Evolutionary conservation across 768 basidiomycete species (phyloP), one percentile per base, ranked within the genome.

Genomic region (Mycena filopes): DNA sequence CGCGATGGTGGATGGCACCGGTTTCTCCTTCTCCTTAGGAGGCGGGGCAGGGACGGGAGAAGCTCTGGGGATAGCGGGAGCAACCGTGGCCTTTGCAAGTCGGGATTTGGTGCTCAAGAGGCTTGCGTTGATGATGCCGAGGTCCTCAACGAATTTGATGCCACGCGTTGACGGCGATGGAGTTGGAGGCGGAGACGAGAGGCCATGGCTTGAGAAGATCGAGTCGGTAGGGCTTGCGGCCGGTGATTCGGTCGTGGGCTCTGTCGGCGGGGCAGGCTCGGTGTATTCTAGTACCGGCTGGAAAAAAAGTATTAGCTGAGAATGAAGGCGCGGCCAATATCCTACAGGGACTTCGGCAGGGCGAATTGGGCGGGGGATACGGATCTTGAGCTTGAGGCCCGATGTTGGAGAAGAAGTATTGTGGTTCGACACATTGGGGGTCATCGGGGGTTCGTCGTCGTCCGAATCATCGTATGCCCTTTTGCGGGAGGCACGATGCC

Each of bases 381-480:
- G 42, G 7, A 55, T 23, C 26, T 50, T 59, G 54, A 42, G 1
- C 40, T n/a, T n/a, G n/a, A n/a, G n/a, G n/a, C n/a, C n/a, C n/a
- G n/a, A n/a, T n/a, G n/a, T n/a, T n/a, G n/a, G n/a, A n/a, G n/a
- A n/a, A n/a, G n/a, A n/a, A n/a, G n/a, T n/a, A n/a, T n/a, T n/a
- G n/a, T n/a, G n/a, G n/a, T n/a, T n/a, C n/a, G n/a, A n/a, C n/a
- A n/a, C n/a, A n/a, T n/a, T n/a, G n/a, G n/a, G n/a, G n/a, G n/a
- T n/a, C n/a, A n/a, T n/a, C n/a, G n/a, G n/a, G n/a, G 46, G 54
- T 2, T 28, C 10, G 38, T 56, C 61, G 29, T 63, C 61, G 20
- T 55, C 61, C 5, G 61, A 55, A 20, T 55, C 50, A 3, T 51
- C 53, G 8, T 40, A 20, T 16, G 41, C 20, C 10, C 9, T 33